A percentile compares a stretch with the other conserved stretches of the same genome.
phyloP scores from a whole-genome alignment of 257 asterid species.

The Agastache rugosa region DNA sequence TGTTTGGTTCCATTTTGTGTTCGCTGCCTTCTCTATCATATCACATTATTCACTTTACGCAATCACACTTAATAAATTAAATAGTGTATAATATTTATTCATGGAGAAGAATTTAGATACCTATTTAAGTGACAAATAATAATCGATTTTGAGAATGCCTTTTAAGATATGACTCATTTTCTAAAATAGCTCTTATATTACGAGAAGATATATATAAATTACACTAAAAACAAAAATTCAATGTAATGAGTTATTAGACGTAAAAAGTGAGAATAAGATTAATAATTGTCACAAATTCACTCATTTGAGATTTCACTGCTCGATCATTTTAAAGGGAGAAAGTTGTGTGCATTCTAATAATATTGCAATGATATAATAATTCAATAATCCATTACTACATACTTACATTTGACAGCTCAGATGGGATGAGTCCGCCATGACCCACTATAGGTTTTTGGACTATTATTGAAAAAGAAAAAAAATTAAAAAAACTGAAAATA shows the following conservation, averaged over 20 bases:
- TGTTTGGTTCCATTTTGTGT: constrained; percentile 27
- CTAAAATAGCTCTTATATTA: not conserved
- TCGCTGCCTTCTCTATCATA: not conserved
- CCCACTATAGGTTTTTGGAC: constrained; percentile 15
- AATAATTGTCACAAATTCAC: not conserved
- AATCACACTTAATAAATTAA: no score
- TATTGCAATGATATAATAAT: constrained; percentile 1
- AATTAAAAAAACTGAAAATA: not conserved
- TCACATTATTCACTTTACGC: not conserved
- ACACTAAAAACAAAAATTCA: not conserved
- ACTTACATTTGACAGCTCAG: constrained; percentile 29
- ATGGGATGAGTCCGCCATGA: constrained; percentile 25
- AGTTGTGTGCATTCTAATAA: not conserved
- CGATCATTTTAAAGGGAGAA: no score
- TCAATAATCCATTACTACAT: not conserved
- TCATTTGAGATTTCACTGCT: no score
- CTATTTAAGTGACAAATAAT: not conserved
- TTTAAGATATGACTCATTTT: not conserved
- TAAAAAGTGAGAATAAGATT: not conserved
- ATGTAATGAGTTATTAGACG: not conserved
- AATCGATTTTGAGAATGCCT: not conserved
- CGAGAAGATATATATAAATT: not conserved
- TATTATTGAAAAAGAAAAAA: not conserved
- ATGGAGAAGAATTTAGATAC: not conserved
- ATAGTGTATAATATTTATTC: no score